Percentiles rank a stretch among this genome's conserved stretches.
phyloP scores from a whole-genome alignment of 2,329 filamentous ascomycete genomes.

The Epichloe hybrida region DNA sequence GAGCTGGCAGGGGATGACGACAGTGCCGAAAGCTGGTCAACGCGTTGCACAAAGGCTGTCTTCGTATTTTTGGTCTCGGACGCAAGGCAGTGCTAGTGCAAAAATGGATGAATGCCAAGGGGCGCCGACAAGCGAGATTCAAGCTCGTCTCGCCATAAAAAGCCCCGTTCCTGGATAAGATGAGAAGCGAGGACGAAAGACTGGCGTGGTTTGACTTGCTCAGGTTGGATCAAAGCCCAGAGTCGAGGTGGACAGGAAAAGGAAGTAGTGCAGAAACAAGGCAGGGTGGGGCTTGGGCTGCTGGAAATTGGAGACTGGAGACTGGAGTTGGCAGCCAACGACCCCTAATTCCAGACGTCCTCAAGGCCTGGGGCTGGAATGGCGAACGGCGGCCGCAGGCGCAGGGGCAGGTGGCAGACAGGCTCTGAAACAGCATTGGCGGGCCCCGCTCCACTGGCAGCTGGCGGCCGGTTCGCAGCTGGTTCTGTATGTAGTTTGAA shows the following conservation, averaged over 20 bases:
- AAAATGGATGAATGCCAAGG: background rate
- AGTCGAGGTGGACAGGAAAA: background rate
- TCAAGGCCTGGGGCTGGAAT: too few relatives aligned
- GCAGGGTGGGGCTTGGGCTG: too few relatives aligned
- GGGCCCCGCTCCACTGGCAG: background rate
- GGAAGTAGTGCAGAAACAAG: background rate
- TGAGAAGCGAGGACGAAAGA: background rate
- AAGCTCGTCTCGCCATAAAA: background rate
- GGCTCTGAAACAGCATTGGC: background rate
- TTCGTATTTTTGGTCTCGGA: background rate
- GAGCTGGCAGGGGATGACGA: slow-evolving; percentile 3
- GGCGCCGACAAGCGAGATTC: slow-evolving; percentile 1
- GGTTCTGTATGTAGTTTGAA: background rate
- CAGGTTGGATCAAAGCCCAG: background rate
- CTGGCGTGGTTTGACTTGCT: background rate
- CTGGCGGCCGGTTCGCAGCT: background rate
- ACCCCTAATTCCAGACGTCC: too few relatives aligned
- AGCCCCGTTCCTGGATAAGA: background rate
- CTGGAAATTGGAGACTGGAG: too few relatives aligned
- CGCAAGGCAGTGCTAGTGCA: slow-evolving; percentile 1
- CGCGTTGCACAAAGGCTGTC: background rate
- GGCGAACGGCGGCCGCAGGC: background rate
- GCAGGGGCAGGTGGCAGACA: background rate
- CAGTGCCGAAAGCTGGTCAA: slow-evolving; percentile 1
- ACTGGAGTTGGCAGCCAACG: too few relatives aligned